These are phyloP conservation scores for Entrophospora sp. DNA, from an alignment of 192 early-diverging fungal genomes.

Conservation along the genomic window DNA sequence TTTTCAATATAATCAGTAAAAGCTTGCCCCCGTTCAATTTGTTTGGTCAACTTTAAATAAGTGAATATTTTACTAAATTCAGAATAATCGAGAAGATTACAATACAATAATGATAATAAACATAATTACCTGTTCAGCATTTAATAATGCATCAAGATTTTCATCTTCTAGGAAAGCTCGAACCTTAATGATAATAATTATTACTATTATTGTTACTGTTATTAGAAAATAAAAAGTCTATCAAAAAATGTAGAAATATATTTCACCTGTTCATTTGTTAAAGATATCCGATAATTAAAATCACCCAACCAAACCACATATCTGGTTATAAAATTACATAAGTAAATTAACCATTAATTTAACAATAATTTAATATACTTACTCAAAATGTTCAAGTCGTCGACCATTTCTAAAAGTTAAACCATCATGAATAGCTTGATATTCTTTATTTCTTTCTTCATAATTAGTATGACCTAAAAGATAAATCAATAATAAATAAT, in stretches of 20 bases:
- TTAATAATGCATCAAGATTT: slow-evolving; percentile 42
- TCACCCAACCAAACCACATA: slow-evolving; percentile 82
- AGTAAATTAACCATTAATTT: neutral
- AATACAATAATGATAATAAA: neutral
- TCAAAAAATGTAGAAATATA: neutral
- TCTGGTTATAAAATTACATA: slow-evolving; percentile 23
- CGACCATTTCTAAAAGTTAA: slow-evolving; percentile 64
- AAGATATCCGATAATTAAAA: slow-evolving; percentile 82
- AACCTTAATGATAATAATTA: slow-evolving; percentile 24
- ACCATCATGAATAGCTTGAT: slow-evolving; percentile 65
- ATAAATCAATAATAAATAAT: neutral
- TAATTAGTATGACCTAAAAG: slow-evolving; percentile 49
- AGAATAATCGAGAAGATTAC: slow-evolving; percentile 12
- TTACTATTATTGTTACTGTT: too few relatives aligned
- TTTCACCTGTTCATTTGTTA: slow-evolving; percentile 64
- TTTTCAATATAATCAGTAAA: slow-evolving; percentile 79
- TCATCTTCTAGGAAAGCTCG: slow-evolving; percentile 30
- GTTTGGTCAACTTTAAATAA: slow-evolving; percentile 33
- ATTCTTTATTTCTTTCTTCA: slow-evolving; percentile 80
- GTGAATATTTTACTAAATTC: slow-evolving; percentile 11
- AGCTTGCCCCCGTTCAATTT: slow-evolving; percentile 50
- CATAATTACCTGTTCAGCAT: slow-evolving; percentile 49
- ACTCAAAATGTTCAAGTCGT: slow-evolving; percentile 72
- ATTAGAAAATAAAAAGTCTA: neutral
- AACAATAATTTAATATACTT: slow-evolving; percentile 16